Conservation (phyloP, 225 moss, liverwort and hornwort genomes). For the Antitrichia curtipendula region DNA sequence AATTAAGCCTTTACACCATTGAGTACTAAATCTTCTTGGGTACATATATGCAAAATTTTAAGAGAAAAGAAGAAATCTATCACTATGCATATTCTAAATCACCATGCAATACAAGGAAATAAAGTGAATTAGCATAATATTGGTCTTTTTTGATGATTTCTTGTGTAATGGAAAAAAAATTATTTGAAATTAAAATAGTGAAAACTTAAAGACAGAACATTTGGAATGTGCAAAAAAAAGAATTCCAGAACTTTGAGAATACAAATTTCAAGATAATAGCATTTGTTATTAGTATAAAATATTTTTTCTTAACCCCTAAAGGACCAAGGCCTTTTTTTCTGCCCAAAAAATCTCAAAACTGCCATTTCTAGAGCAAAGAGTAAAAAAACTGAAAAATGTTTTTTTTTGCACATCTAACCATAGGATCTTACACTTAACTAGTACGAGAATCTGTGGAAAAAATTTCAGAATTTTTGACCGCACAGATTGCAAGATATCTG, state of each 20-base stretch:
- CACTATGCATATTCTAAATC: background rate
- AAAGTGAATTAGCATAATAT: rapidly evolving
- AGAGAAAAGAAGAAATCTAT: background rate
- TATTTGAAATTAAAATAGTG: rapidly evolving
- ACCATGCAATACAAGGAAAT: too few species aligned
- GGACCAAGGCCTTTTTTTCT: too few species aligned
- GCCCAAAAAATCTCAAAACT: too few species aligned
- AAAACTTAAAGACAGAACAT: background rate
- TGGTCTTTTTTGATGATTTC: background rate
- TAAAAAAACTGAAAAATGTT: too few species aligned
- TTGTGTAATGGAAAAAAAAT: background rate
- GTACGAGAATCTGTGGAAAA: too few species aligned
- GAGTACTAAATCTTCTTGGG: background rate
- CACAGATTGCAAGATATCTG: too few species aligned
- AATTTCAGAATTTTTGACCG: too few species aligned
- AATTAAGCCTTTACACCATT: background rate
- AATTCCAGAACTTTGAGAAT: rapidly evolving
- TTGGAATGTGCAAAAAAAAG: background rate
- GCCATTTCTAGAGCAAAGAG: too few species aligned
- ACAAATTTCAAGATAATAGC: background rate
- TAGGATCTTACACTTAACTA: too few species aligned
- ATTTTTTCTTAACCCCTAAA: rapidly evolving
- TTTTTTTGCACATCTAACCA: too few species aligned
- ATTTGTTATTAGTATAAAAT: background rate
- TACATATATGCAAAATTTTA: background rate